phyloP scores from a whole-genome alignment of 2,329 filamentous ascomycete species.

The Thelonectria blattea region DNA sequence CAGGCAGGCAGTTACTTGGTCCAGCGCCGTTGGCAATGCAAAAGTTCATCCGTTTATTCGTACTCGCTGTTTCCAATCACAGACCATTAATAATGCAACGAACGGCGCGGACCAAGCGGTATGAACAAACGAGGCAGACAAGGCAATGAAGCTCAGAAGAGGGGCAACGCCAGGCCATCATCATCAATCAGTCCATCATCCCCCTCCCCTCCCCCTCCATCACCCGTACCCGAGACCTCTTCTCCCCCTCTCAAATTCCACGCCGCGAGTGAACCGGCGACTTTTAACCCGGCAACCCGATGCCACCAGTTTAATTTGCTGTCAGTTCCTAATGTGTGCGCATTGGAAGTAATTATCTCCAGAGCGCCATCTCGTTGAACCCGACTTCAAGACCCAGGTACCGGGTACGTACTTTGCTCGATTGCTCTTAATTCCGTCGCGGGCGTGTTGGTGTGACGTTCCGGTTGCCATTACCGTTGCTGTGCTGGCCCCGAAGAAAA shows the following conservation, averaged over 20 bases:
- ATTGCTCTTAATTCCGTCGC: no score
- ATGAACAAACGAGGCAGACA: background rate
- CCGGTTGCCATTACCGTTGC: background rate
- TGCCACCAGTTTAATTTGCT: slow-evolving; percentile 9
- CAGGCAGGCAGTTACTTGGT: no score
- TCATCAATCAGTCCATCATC: background rate
- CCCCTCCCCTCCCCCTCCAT: slow-evolving; percentile 1
- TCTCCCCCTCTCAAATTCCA: background rate
- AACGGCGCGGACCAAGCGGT: background rate
- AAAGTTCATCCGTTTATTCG: no score
- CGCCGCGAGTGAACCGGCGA: slow-evolving; percentile 12
- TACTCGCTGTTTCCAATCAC: no score
- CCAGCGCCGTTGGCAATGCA: no score
- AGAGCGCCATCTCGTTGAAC: slow-evolving; percentile 1
- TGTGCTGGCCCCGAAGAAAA: background rate
- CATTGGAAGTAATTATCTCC: background rate
- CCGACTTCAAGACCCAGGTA: slow-evolving; percentile 13
- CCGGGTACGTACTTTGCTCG: slow-evolving; percentile 10
- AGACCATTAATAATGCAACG: background rate
- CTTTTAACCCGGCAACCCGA: slow-evolving; percentile 19
- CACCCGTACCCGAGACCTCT: slow-evolving; percentile 15
- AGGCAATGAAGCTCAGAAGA: slow-evolving; percentile 1
- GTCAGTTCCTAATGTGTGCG: background rate
- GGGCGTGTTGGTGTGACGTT: background rate
- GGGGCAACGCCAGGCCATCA: background rate